phyloP scores from a whole-genome alignment of 805 yeast genomes.

The Dipodascopsis uninucleata region DNA sequence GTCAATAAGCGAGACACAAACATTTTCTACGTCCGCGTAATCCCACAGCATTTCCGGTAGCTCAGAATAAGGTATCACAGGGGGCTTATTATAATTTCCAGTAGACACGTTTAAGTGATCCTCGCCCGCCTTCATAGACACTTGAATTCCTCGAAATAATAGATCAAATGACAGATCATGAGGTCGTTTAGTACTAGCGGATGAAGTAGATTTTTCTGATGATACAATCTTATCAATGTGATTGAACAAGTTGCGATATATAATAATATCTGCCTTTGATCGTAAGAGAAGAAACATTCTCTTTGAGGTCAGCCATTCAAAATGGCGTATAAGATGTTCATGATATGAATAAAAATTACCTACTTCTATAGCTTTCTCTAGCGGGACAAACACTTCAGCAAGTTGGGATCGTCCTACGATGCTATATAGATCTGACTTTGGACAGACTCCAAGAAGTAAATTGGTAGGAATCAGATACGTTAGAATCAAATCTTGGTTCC shows the following conservation, averaged over 20 bases:
- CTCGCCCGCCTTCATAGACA: slow-evolving; percentile 16
- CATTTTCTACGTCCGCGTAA: slow-evolving; percentile 33
- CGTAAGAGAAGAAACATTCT: slow-evolving; percentile 32
- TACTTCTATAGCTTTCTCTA: slow-evolving; percentile 40
- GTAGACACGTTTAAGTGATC: background rate
- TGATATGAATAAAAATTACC: slow-evolving; percentile 45
- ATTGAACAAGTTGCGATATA: slow-evolving; percentile 33
- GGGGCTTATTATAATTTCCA: no score
- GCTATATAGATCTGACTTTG: slow-evolving; percentile 36
- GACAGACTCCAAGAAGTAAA: slow-evolving; percentile 53
- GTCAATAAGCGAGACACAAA: slow-evolving; percentile 35
- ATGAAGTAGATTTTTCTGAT: background rate
- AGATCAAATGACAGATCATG: slow-evolving; percentile 23
- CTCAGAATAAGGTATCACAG: slow-evolving; percentile 13
- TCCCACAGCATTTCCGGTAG: slow-evolving; percentile 17
- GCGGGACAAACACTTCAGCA: slow-evolving; percentile 39
- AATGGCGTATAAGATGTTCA: slow-evolving; percentile 35
- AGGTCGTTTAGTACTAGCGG: slow-evolving; percentile 7
- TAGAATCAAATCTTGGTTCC: slow-evolving; percentile 45
- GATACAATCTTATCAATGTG: slow-evolving; percentile 5
- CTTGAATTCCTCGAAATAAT: slow-evolving; percentile 17
- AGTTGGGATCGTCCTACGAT: slow-evolving; percentile 29
- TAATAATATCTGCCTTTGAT: slow-evolving; percentile 32
- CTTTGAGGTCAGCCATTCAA: slow-evolving; percentile 30
- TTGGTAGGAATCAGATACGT: slow-evolving; percentile 51